Evolutionary conservation across 2,329 filamentous ascomycete species (phyloP).

Genomic region (Pseudogymnoascus sp.): DNA sequence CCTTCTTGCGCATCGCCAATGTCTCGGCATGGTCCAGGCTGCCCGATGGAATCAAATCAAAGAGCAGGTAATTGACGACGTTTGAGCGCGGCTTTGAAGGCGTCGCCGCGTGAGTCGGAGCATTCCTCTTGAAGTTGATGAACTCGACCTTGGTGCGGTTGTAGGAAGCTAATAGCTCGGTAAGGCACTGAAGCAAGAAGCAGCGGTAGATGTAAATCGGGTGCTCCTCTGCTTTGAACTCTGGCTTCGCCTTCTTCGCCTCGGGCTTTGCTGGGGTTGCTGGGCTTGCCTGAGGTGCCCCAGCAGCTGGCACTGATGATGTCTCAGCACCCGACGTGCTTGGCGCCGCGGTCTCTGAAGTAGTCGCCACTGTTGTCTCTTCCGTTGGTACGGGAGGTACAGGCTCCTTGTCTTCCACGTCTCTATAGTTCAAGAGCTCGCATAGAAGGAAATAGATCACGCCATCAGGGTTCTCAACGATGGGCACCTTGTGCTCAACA

Average conservation of each 20-base stretch:
- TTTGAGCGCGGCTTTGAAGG: slow-evolving; percentile 91
- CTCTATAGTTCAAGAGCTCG: slow-evolving; percentile 83
- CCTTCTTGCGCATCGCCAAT: slow-evolving; percentile 72
- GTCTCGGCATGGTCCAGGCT: slow-evolving; percentile 66
- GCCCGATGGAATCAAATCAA: slow-evolving; percentile 59
- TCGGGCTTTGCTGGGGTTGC: slow-evolving; percentile 12
- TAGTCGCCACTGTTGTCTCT: slow-evolving; percentile 21
- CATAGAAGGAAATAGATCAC: slow-evolving; percentile 92
- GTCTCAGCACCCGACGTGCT: slow-evolving; percentile 1
- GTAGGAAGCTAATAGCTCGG: slow-evolving; percentile 85
- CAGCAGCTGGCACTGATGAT: slow-evolving; percentile 13
- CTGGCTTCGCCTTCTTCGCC: slow-evolving; percentile 60
- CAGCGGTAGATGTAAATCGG: slow-evolving; percentile 95
- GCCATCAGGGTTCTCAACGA: slow-evolving; percentile 87
- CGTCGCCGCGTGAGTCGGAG: slow-evolving; percentile 68
- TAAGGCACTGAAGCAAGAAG: slow-evolving; percentile 85
- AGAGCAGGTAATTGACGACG: slow-evolving; percentile 88
- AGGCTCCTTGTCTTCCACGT: slow-evolving; percentile 79
- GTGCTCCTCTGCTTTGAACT: slow-evolving; percentile 87
- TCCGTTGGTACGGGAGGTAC: slow-evolving; percentile 11
- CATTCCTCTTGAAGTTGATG: slow-evolving; percentile 95
- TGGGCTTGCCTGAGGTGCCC: neutral
- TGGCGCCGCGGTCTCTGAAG: slow-evolving; percentile 27
- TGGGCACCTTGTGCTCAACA: slow-evolving; percentile 67
- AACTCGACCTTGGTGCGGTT: slow-evolving; percentile 96